phyloP scores from a whole-genome alignment of 345 rosid genomes.

The Eucalyptus erythrocorys region DNA sequence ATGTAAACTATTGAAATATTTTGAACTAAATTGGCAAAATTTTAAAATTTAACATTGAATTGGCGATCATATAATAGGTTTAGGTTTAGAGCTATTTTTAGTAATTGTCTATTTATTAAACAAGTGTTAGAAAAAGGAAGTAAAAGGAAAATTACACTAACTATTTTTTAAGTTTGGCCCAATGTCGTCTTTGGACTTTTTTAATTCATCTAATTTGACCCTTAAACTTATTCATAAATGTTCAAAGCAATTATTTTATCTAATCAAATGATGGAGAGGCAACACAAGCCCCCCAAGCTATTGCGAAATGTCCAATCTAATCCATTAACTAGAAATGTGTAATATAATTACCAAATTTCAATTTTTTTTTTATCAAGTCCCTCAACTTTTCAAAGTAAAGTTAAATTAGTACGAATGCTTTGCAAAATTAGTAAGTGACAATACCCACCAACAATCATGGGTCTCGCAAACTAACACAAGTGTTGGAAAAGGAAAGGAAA shows the following conservation, averaged over 20 bases:
- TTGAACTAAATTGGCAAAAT: not conserved
- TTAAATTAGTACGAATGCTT: not conserved
- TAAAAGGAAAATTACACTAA: not conserved
- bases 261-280: not conserved
- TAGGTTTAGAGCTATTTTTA: not conserved
- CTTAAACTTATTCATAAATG: no score
- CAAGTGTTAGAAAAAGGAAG: not conserved
- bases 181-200: not conserved
- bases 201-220: no score
- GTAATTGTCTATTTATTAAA: not conserved
- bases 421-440: not conserved
- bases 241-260: no score
- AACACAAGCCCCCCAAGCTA: not conserved
- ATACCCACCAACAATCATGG: not conserved
- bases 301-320: not conserved
- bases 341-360: not conserved
- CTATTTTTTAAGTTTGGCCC: not conserved
- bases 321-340: no score
- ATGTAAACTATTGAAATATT: not conserved
- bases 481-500: not conserved
- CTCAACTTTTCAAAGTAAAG: not conserved
- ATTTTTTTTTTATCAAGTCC: not conserved
- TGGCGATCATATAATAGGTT: not conserved
- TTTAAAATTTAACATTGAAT: accelerated
- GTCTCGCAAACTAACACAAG: not conserved